Base-by-base conservation (phyloP, 495 filamentous ascomycete genomes). In the Penicillium crystallinum region DNA sequence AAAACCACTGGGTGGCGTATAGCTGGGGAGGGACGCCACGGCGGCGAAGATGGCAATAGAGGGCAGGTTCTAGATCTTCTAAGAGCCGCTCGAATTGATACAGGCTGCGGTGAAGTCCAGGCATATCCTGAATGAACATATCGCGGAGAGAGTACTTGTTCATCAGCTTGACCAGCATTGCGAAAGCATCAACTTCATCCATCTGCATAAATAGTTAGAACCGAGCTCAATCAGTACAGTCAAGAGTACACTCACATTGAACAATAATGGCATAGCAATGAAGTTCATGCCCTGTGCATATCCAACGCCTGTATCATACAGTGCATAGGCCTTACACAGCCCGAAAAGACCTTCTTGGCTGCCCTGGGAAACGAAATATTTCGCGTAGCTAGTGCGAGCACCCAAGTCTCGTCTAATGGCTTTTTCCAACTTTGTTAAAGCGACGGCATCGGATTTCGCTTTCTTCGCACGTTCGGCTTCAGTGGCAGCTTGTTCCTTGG, bases 231-330 rank as follows among this genome's bases (percentile, higher is more conserved):
- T 19, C 38, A 33, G 3, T 27, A 11, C 22, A 34, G 23, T n/a
- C 29, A 14, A 3, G 21, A 43, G 39, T 55, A 46, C 42, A 68
- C 85, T 80, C 73, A 90, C 88, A 64, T 96, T 97, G 69, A 99
- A 96, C 5, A 99, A 77, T 27, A 99, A 68, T n/a, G 95, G 93
- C 87, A 97, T 97, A 15, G 86, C 87, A 46, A 99, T 83, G 63
- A 99, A 99, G 55, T 97, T 99, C 88, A 99, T 97, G 53, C 93
- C 93, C 65, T 99, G 93, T 6, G 93, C 93, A 71, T 99, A 99
- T 14, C 93, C 91, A 8, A 99, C 92, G 8, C 77, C 84, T 50
- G 95, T 90, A 67, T 99, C 93, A 59, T 91, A 96, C 35, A 99
- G 74, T 1, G 93, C 93, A 68, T 99, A 99, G 12, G 95, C 92